Percentiles rank a stretch among this genome's conserved stretches.
Conservation (phyloP, 495 filamentous ascomycete genomes). For the Niebla homalea region DNA sequence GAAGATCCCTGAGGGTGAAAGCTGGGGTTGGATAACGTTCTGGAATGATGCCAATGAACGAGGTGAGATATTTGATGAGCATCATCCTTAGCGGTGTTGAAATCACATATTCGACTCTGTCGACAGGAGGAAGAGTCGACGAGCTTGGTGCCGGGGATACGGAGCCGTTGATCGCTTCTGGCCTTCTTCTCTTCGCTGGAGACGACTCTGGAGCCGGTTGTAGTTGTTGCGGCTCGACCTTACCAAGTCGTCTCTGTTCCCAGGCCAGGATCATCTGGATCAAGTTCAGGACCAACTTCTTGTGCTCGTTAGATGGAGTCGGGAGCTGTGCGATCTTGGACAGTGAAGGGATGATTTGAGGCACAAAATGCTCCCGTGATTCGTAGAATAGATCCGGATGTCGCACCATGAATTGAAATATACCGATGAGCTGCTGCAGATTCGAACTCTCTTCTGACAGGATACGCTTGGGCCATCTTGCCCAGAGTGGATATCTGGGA, state of each 20-base stretch:
- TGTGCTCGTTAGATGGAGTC: constrained; percentile 81
- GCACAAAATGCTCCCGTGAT: constrained; percentile 76
- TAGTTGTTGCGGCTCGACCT: constrained; percentile 27
- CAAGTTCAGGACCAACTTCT: constrained; percentile 80
- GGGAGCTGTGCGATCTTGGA: constrained; percentile 76
- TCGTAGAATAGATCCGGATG: constrained; percentile 93
- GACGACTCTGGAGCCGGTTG: constrained; percentile 49
- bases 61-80: constrained; percentile 83
- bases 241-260: constrained; percentile 67
- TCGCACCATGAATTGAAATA: constrained; percentile 89
- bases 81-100: constrained; percentile 51
- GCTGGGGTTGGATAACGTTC: constrained; percentile 68
- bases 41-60: constrained; percentile 80
- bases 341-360: constrained; percentile 76
- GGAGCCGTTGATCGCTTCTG: constrained; percentile 40
- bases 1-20: constrained; percentile 45
- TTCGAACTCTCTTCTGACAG: constrained; percentile 94
- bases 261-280: constrained; percentile 83
- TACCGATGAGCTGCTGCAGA: constrained; percentile 87
- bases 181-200: constrained; percentile 59
- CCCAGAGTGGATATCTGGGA: constrained; percentile 64
- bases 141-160: constrained; percentile 30
- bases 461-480: constrained; percentile 79
- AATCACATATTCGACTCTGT: constrained; percentile 55
- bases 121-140: constrained; percentile 37